Evolutionary conservation across 371 early-diverging fungal genomes (phyloP), one percentile per base, ranked within the genome.

Genomic region (Mucor circinelloides): DNA sequence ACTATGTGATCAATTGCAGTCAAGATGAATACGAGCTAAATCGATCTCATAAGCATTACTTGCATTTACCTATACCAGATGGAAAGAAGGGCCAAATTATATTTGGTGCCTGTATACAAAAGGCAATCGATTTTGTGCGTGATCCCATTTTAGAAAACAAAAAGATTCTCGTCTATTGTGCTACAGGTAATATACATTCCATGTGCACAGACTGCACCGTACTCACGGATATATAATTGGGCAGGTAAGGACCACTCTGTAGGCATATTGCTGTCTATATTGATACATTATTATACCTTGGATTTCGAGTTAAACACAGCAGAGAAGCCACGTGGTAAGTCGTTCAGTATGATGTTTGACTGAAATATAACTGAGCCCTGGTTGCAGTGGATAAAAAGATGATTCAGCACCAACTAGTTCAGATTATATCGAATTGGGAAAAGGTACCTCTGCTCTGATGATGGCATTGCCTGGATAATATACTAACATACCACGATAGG

Each of bases 211-310:
- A 31, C 30, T 0, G 23, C 12, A 48, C 7, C 23, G 19, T 34
- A 30, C 34, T 31, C 10, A 76, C 69, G 64, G 82, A 86, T 34
- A 23, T 34, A 23, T 52, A 3, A 13, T 40, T 42, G 27, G 23
- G n/a, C 48, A 79, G 79, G 87, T 10, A 85, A 80, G 61, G 94
- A 94, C 71, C 71, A 92, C 28, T 91, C 93, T 2, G 93, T 93
- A 0, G 91, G 93, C 15, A 88, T 95, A 60, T 78, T 89, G n/a
- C 68, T 94, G 58, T 85, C 91, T 0, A 68, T 92, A 17, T 60
- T 94, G 15, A 71, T 88, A 1, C 66, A 83, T 8, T 90, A 83
- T 58, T 89, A 75, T 67, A 88, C 89, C 56, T 63, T 69, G 28
- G 25, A 81, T 23, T 81, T 80, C 59, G 19, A 69, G 32, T 69